Evolutionary conservation across 1,284 basidiomycete genomes (phyloP).

Genomic region (Tilletia indica): DNA sequence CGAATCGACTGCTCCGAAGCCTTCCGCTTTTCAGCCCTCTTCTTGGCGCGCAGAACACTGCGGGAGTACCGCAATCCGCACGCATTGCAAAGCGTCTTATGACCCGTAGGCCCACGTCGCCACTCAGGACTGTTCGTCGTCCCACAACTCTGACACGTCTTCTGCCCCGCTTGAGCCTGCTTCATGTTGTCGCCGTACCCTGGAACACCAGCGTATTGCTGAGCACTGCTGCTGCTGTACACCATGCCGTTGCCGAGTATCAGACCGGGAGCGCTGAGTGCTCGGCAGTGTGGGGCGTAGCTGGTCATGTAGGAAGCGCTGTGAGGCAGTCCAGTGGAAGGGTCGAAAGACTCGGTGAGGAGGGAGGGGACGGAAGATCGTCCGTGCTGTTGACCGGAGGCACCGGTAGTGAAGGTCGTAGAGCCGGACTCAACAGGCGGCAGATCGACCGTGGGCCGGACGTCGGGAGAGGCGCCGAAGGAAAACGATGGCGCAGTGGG

Average conservation of each 20-base stretch:
- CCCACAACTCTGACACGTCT: constrained; percentile 42
- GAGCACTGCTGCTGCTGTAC: background rate
- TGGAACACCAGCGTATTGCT: background rate
- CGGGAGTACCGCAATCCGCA: constrained; percentile 53
- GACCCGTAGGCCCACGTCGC: constrained; percentile 66
- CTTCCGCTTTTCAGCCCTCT: constrained; percentile 41
- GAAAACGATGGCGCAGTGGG: constrained; percentile 4
- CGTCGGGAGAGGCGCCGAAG: constrained; percentile 10
- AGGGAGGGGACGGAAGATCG: no score
- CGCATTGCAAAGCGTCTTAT: constrained; percentile 54
- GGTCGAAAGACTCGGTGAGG: background rate
- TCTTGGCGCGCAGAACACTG: constrained; percentile 41
- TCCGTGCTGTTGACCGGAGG: background rate
- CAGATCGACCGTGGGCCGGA: background rate
- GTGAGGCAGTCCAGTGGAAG: background rate
- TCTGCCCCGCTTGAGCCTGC: background rate
- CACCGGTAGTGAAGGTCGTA: background rate
- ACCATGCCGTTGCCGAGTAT: background rate
- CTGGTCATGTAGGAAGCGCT: background rate
- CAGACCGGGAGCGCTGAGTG: background rate
- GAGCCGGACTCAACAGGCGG: background rate
- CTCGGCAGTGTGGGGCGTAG: background rate
- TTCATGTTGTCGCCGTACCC: background rate
- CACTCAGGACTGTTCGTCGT: constrained; percentile 79
- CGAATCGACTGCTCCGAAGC: constrained; percentile 11